Percentiles rank a stretch among this genome's conserved stretches.
Conservation (phyloP, 495 filamentous ascomycete species). For the Bacidia rubella region DNA sequence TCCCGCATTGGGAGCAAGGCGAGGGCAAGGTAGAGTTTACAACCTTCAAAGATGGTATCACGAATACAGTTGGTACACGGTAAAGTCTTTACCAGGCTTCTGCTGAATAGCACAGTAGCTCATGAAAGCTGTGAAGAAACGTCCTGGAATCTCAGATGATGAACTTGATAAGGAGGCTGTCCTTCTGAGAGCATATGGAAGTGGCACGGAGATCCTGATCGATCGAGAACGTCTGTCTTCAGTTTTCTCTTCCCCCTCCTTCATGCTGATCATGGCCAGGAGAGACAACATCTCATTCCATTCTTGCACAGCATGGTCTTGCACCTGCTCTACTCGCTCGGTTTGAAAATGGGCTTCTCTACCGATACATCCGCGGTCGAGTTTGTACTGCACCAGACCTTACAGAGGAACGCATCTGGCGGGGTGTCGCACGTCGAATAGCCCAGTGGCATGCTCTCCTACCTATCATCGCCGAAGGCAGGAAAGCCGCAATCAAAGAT, state of each 20-base stretch:
- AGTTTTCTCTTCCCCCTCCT: slow-evolving; percentile 1
- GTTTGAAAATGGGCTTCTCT: slow-evolving; percentile 93
- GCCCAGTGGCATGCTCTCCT: slow-evolving; percentile 89
- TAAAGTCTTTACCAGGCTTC: not conserved
- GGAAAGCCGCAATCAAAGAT: slow-evolving; percentile 20
- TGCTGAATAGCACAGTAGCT: slow-evolving; percentile 34
- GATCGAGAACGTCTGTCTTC: slow-evolving; percentile 73
- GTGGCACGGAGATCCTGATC: slow-evolving; percentile 88
- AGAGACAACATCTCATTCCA: slow-evolving; percentile 54
- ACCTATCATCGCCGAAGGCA: slow-evolving; percentile 24
- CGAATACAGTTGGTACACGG: slow-evolving; percentile 59
- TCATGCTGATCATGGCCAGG: slow-evolving; percentile 28
- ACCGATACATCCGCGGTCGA: slow-evolving; percentile 72
- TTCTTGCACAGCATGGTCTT: slow-evolving; percentile 65
- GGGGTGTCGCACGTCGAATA: slow-evolving; percentile 66
- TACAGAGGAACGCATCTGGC: slow-evolving; percentile 55
- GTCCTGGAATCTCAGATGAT: slow-evolving; percentile 58
- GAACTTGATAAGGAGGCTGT: slow-evolving; percentile 78
- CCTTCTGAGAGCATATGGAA: slow-evolving; percentile 84
- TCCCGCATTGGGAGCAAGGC: slow-evolving; percentile 66
- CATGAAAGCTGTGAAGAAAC: slow-evolving; percentile 73
- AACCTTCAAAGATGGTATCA: slow-evolving; percentile 94
- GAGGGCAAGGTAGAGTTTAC: slow-evolving; percentile 74
- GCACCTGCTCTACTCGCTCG: slow-evolving; percentile 80
- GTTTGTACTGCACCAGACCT: slow-evolving; percentile 72